These are phyloP conservation scores for Aspergillus diversus DNA, from an alignment of 495 filamentous ascomycete species.

Conservation along the genomic window DNA sequence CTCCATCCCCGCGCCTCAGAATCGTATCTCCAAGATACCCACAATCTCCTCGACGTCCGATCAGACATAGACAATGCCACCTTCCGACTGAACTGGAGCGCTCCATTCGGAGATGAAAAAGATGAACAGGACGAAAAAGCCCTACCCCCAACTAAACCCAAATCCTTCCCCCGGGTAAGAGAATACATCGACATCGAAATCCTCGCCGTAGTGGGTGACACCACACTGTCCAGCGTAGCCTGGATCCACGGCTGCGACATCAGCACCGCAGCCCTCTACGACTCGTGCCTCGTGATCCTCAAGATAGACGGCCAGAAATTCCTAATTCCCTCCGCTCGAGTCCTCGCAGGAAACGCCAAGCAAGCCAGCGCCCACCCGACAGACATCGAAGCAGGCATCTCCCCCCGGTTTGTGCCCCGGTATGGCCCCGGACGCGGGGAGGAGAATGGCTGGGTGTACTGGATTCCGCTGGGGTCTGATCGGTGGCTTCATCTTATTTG, in stretches of 20 bases:
- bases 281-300: not conserved
- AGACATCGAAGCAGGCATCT: not conserved
- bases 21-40: not conserved
- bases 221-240: not conserved
- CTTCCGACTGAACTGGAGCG: not conserved
- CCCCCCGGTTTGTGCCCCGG: slow-evolving; percentile 1
- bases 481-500: not conserved
- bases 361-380: not conserved
- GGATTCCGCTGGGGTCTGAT: not conserved
- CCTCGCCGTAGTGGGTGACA: slow-evolving; percentile 1
- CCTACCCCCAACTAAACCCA: not conserved
- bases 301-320: not conserved
- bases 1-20: not conserved
- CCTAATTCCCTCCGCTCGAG: slow-evolving; percentile 1
- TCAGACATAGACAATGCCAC: not conserved
- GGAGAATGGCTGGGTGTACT: not conserved
- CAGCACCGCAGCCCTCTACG: not conserved
- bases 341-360: not conserved
- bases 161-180: not conserved
- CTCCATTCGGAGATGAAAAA: not conserved
- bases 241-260: slow-evolving; percentile 6
- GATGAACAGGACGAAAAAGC: not conserved
- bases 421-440: not conserved
- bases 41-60: not conserved
- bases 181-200: not conserved